Base-by-base conservation (phyloP, 2,329 filamentous ascomycete genomes). In the Ceratocystiopsis brevicomis region DNA sequence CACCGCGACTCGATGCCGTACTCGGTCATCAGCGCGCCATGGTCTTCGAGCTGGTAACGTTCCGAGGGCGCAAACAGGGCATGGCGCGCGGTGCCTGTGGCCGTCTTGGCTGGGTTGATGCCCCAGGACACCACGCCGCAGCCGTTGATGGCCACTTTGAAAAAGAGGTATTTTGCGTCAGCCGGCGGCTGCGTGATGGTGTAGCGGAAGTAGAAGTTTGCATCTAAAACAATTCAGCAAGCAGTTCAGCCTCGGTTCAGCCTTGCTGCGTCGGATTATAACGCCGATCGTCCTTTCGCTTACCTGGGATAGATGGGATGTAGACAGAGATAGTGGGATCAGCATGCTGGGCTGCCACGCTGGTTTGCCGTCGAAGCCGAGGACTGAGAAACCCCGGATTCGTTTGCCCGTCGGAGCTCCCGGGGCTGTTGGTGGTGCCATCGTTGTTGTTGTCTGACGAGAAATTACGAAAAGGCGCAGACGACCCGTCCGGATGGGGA, bases 121-220 rank as follows among this genome's bases (percentile, higher is more conserved):
- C 71, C 71, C 65, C 69, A 76, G 3, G 64, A 66, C 3, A 65
- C 59, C n/a, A 68, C 57, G 16, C 62, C 60, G 15, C 64, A 62
- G 15, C 69, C 69, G 48, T 76, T 75, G 52, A 75, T 63, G 44
- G 60, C 60, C 42, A 75, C 54, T 50, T 69, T 73, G 56, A 75
- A 75, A 55, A 67, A 71, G 11, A 73, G 53, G 48, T 62, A 66
- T 42, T 53, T 56, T 36, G 60, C 55, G 16, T 53, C 58, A 3
- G 52, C 50, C 1, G 57, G 57, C 2, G 54, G 49, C 38, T 53
- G 56, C 39, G 53, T 53, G 46, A 74, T 52, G 6, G 53, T 53
- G 51, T 73, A 76, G 30, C 62, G 61, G 37, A 76, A 54, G 50
- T 61, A 66, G 47, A 76, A 76, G n/a, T 63, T 65, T 14, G 63